Evolutionary conservation across 768 basidiomycete species (phyloP), one percentile per base, ranked within the genome.

Genomic region (Ramaria sp.): DNA sequence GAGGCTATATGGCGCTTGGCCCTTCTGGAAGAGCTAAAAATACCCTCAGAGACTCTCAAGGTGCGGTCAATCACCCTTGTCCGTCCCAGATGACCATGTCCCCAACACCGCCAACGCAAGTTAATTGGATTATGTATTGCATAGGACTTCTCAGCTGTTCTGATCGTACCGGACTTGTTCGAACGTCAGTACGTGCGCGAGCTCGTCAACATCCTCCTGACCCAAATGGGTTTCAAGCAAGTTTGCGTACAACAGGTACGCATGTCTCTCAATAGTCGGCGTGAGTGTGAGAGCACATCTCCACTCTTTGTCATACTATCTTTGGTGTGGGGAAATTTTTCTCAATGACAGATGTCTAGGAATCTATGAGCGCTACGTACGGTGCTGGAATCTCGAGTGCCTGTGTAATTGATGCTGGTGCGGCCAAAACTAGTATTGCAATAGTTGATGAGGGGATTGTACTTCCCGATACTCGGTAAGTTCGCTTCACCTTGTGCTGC

Each of bases 391-490:
- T 98, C 52, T 91, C 91, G 0, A 88, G 84, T 63, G 96, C 94
- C 11, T 98, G 96, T 64, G 90, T 99, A 4, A 88, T 99, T 37
- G 91, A 99, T 67, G 85, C 98, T 51, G 96, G 96, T 3, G 88
- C 95, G 12, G 77, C 75, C 15, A 81, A 77, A 55, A 92, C 90
- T 1, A 91, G 81, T 59, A 81, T 99, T 42, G 83, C 93, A 0
- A 97, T 94, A 65, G 87, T 98, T 1, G 96, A 98, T 57, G 96
- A 99, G 63, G 96, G 96, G 1, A 66, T 93, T 51, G 80, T 99
- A 20, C 72, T 93, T 30, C 66, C 85, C 4, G 96, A 99, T 63
- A 91, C 92, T 1, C 80, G 94, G 93, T 90, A 64, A 45, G 72
- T 59, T 13, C 19, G 30, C 57, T 39, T 2, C 27, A 34, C 60